Percentiles rank a stretch among this genome's conserved stretches.
Evolutionary conservation across 805 yeast genomes (phyloP).

Genomic region (Myxozyma melibiosi): DNA sequence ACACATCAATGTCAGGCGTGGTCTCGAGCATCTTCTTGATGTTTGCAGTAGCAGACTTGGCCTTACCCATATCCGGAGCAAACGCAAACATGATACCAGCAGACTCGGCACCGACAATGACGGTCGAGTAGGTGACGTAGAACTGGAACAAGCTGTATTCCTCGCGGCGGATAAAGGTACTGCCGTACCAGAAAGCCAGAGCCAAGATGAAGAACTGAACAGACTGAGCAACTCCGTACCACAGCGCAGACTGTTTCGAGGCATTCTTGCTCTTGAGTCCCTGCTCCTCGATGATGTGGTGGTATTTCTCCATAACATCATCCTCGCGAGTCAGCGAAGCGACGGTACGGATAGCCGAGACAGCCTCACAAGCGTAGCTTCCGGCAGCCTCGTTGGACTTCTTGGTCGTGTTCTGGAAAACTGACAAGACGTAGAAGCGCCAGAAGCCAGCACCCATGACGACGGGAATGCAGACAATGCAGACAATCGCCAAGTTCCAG

Average conservation of each 20-base stretch:
- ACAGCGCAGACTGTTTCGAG: slow-evolving; percentile 34
- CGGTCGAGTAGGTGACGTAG: slow-evolving; percentile 45
- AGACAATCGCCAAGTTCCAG: slow-evolving; percentile 49
- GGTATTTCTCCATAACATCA: slow-evolving; percentile 42
- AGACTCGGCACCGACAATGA: slow-evolving; percentile 48
- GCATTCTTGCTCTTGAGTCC: slow-evolving; percentile 1
- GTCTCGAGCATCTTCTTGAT: slow-evolving; percentile 41
- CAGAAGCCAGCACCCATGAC: slow-evolving; percentile 47
- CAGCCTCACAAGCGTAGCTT: slow-evolving; percentile 39
- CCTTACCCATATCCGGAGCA: slow-evolving; percentile 50
- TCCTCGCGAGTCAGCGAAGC: slow-evolving; percentile 46
- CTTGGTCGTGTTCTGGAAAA: slow-evolving; percentile 37
- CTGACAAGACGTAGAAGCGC: slow-evolving; percentile 43
- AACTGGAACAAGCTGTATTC: slow-evolving; percentile 42
- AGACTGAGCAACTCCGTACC: slow-evolving; percentile 41
- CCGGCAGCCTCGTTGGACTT: slow-evolving; percentile 21
- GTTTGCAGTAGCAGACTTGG: slow-evolving; percentile 44
- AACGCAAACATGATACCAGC: slow-evolving; percentile 47
- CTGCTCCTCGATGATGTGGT: slow-evolving; percentile 21
- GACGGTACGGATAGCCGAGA: slow-evolving; percentile 46
- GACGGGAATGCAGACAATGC: slow-evolving; percentile 43
- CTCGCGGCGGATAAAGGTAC: slow-evolving; percentile 42
- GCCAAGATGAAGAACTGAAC: slow-evolving; percentile 45
- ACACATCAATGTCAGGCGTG: slow-evolving; percentile 44
- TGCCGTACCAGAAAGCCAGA: slow-evolving; percentile 50